Evolutionary conservation across 768 basidiomycete genomes (phyloP).

Genomic region (Lactifluus subvellereus): DNA sequence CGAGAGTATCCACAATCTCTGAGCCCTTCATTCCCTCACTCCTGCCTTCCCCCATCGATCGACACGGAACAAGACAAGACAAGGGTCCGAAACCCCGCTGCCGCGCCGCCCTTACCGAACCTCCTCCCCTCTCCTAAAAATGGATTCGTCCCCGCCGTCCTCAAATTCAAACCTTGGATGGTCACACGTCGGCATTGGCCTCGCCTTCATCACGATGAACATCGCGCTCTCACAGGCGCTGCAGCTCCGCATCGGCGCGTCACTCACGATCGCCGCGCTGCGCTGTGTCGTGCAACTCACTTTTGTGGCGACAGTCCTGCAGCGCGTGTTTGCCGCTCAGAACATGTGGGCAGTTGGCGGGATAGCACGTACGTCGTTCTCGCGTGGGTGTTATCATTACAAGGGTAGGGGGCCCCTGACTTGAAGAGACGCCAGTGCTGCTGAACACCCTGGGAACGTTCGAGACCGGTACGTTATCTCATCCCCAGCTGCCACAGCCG

Average conservation of each 20-base stretch:
- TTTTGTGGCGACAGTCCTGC: conserved; percentile 62
- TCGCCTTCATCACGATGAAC: conserved; percentile 72
- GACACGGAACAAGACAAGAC: too few relatives aligned
- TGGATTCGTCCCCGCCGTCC: conserved; percentile 30
- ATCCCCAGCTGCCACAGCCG: neutral
- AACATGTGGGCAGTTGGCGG: conserved; percentile 69
- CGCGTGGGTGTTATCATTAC: neutral
- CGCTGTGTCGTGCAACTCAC: conserved; percentile 77
- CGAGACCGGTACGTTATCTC: conserved; percentile 54
- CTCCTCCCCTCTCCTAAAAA: conserved; percentile 11
- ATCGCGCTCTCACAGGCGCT: conserved; percentile 57
- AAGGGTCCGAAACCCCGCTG: too few relatives aligned
- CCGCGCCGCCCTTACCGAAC: too few relatives aligned
- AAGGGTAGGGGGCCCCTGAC: neutral
- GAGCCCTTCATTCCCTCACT: too few relatives aligned
- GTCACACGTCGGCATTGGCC: conserved; percentile 70
- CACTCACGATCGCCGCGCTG: conserved; percentile 61
- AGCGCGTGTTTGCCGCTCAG: conserved; percentile 69
- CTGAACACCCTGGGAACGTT: conserved; percentile 73
- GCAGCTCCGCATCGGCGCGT: conserved; percentile 61
- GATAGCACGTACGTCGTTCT: conserved; percentile 54
- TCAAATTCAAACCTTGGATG: conserved; percentile 44
- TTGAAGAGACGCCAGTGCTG: conserved; percentile 39
- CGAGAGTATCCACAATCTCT: too few relatives aligned
- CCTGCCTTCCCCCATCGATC: too few relatives aligned